Base-by-base conservation (phyloP, 2,329 filamentous ascomycete genomes). In the Paracorniculantispora psalliotae region DNA sequence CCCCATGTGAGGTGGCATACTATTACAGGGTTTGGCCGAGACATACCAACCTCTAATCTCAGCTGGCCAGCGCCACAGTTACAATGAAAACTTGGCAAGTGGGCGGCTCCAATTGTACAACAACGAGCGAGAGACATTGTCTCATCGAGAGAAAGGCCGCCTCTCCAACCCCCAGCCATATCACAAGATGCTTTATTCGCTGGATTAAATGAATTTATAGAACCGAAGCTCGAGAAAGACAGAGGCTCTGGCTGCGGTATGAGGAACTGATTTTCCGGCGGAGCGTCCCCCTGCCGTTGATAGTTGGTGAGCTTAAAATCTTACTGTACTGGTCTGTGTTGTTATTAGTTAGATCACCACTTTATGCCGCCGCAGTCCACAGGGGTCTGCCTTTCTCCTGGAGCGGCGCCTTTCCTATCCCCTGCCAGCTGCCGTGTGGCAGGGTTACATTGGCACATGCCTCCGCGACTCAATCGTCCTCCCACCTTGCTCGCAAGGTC, bases 371-470 rank as follows among this genome's bases (percentile, higher is more conserved):
- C 46, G 17, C 44, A 26, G 17, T 23, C 21, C 15, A 13, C 17
- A 52, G 35, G 33, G 21, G 15, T 8, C 7, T 37, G 15, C 21
- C 19, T 8, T 12, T 39, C n/a, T 2, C 3, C 8, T n/a, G 37
- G 21, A 9, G 41, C 12, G 43, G 54, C 33, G 23, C 46, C 17
- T 17, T 43, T 15, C 8, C 33, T 37, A 10, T 30, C 33, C 17
- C 46, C 25, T 28, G n/a, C 33, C 33, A 30, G 10, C 33, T 19
- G 23, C 30, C 23, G 6, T 48, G 17, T 28, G 33, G 46, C 37
- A 33, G 54, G 54, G 54, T 57, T 57, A 49, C 54, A 57, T 57
- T 37, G 53, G 7, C 17, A 39, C 39, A 47, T 26, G 33, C 43
- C 8, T 30, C 30, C 3, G 17, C 49, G 21, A 26, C 33, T 41